Base-by-base conservation (phyloP, 1,284 basidiomycete genomes). In the Puccinia triticina region DNA sequence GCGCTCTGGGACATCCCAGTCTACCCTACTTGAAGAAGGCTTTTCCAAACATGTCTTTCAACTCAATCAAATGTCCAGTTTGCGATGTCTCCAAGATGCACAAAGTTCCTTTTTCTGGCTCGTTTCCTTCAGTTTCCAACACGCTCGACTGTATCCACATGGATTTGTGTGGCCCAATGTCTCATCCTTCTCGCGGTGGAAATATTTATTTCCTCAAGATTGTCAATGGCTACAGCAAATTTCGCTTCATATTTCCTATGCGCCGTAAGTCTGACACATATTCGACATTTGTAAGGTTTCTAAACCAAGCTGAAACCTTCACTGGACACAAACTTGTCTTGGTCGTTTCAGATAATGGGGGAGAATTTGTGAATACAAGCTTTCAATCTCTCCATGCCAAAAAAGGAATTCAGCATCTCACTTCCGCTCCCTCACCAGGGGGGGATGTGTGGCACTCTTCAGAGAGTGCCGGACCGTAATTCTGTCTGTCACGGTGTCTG, bases 41-140 rank as follows among this genome's bases (percentile, higher is more conserved):
- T 16, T 48, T 12, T 46, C 69, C 43, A 7, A 23, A 72, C 12
- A 16, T 46, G 3, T 8, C 43, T 2, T 23, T 72, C 3, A 7
- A 10, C 29, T 5, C 11, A 7, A 11, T 72, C 18, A 12, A 72
- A 2, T 76, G 74, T 37, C 7, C 21, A 2, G 18, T 37, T 23
- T 76, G 74, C 43, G 55, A 34, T 23, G 37, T 76, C 26, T 40
- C 29, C 29, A 76, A 57, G 34, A 40, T n/a, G 14, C 48, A 75
- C 32, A 3, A 32, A 2, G 4, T 7, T 1, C 74, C 74, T 23
- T 76, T 59, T n/a, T n/a, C 55, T 8, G 34, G 74, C 14, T 61
- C 29, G 1, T 76, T 76, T 37, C 74, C 74, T 0, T 18, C 14
- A 23, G 0, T 8, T 10, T n/a, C 29, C n/a, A n/a, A n/a, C n/a